Conservation (phyloP, 495 filamentous ascomycete genomes). For the Sphaerosporella brunnea region DNA sequence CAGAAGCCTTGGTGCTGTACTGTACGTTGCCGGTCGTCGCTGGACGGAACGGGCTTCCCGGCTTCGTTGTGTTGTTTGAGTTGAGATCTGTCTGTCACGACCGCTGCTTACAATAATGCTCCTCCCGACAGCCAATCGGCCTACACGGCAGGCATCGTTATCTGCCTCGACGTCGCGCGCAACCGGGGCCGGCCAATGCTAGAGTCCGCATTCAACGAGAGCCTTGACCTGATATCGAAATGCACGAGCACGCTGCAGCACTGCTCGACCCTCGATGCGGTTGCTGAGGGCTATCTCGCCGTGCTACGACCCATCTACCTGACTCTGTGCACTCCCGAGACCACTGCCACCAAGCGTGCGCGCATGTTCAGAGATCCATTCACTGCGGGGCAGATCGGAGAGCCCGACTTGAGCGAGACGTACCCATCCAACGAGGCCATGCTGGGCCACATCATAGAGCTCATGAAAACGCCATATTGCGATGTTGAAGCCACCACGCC, state of each 20-base stretch:
- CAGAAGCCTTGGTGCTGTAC: neutral
- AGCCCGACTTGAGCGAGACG: neutral
- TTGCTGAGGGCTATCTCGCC: conserved; percentile 15
- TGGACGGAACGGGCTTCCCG: neutral
- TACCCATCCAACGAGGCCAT: conserved; percentile 3
- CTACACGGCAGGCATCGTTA: conserved; percentile 18
- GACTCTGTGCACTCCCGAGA: conserved; percentile 1
- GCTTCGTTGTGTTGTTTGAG: neutral
- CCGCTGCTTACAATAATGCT: neutral
- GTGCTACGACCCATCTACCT: conserved; percentile 9
- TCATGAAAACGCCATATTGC: conserved; percentile 8
- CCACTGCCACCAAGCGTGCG: neutral
- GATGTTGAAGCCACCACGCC: conserved; percentile 2
- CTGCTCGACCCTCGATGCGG: conserved; percentile 13
- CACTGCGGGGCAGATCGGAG: neutral
- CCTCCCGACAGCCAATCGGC: conserved; percentile 16
- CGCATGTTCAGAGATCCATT: neutral
- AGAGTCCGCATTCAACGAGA: conserved; percentile 4
- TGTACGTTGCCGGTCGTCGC: neutral
- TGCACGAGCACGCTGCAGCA: conserved; percentile 15
- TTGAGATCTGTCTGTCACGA: neutral
- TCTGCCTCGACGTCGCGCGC: conserved; percentile 11
- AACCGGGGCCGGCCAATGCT: conserved; percentile 3
- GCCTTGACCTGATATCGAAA: conserved; percentile 9
- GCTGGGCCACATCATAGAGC: conserved; percentile 7